A percentile compares a stretch with the other conserved stretches of the same genome.
Conservation (phyloP, 345 rosid species). For the Murraya paniculata region DNA sequence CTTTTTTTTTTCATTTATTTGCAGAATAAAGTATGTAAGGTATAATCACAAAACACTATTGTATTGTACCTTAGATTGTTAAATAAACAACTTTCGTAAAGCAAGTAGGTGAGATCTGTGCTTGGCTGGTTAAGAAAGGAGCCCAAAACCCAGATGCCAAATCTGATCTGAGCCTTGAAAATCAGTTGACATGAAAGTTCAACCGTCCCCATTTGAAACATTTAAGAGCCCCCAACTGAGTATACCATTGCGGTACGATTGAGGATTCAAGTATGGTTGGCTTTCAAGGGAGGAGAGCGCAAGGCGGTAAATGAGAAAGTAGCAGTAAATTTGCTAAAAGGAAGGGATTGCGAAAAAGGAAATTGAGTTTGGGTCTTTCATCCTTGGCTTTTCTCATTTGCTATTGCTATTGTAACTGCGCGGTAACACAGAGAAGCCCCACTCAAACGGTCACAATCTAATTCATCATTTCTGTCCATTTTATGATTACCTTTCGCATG, state of each 20-base stretch:
- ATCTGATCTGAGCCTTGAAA: not conserved
- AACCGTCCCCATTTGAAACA: not conserved
- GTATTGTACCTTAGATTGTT: not conserved
- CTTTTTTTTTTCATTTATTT: not conserved
- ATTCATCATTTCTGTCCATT: not conserved
- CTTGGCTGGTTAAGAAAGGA: not conserved
- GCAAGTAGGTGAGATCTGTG: not conserved
- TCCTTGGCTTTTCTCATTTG: no score
- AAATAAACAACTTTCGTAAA: not conserved
- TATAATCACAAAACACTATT: not conserved
- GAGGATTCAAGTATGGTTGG: not conserved
- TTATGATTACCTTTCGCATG: not conserved
- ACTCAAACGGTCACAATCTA: not conserved
- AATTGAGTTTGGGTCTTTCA: not conserved
- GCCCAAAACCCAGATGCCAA: not conserved
- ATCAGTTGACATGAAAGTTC: not conserved
- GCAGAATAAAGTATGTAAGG: not conserved
- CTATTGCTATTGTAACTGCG: not conserved
- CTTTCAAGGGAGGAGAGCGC: not conserved
- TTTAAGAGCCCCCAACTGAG: not conserved
- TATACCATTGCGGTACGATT: not conserved
- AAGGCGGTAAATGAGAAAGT: not conserved
- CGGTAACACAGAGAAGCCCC: not conserved
- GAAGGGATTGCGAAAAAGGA: not conserved
- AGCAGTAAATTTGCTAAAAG: not conserved